These are phyloP conservation scores for Clitoria ternatea DNA, from an alignment of 306 rosid genomes.

Conservation along the genomic window DNA sequence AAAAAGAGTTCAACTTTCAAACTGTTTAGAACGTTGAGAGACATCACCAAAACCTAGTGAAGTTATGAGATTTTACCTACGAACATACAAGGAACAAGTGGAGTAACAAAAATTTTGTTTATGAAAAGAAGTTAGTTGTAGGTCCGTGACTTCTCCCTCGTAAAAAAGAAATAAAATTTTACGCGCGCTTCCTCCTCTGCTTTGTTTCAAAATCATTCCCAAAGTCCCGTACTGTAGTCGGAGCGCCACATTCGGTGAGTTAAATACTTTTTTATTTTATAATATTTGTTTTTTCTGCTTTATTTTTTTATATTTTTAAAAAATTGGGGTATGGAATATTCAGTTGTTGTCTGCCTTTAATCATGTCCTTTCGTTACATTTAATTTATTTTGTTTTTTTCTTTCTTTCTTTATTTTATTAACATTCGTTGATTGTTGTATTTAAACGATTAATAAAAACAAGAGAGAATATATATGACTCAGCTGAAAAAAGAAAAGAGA, in stretches of 20 bases:
- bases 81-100: too few species aligned
- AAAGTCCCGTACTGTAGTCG: neutral
- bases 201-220: neutral
- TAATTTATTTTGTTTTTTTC: neutral
- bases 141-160: constrained; percentile 15
- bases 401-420: neutral
- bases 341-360: neutral
- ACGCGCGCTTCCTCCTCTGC: neutral
- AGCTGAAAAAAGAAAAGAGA: neutral
- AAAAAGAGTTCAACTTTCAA: too few species aligned
- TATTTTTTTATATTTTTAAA: too few species aligned
- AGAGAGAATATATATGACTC: neutral
- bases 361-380: neutral
- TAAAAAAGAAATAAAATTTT: neutral
- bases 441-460: neutral
- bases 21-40: too few species aligned
- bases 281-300: neutral
- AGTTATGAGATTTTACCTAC: too few species aligned
- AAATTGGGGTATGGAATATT: neutral
- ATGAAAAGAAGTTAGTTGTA: too few species aligned
- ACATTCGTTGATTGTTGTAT: neutral
- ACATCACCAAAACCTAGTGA: too few species aligned
- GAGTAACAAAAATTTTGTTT: too few species aligned
- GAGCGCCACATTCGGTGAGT: neutral
- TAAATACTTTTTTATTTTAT: neutral